Base-by-base conservation (phyloP, 192 early-diverging fungal species). In the Coemansia sp. region DNA sequence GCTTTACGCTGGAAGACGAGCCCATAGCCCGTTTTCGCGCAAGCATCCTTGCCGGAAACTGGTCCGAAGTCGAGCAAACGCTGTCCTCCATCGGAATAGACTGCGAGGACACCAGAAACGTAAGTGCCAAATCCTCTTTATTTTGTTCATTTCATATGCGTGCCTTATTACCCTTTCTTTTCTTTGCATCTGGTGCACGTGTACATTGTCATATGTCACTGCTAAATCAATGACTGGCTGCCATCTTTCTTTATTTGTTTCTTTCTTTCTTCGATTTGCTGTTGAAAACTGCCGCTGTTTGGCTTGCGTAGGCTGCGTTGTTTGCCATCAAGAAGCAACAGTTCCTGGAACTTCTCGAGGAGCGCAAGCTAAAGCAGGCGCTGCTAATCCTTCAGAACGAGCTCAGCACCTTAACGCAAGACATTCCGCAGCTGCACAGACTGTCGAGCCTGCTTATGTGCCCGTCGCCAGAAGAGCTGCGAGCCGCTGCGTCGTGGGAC, bases 261-360 rank as follows among this genome's bases (percentile, higher is more conserved):
- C 13, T 7, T 48, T 48, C 5, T 5, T 23, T 48, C 16, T 48
- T n/a, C n/a, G n/a, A n/a, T n/a, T n/a, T n/a, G n/a, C n/a, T n/a
- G n/a, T n/a, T n/a, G n/a, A n/a, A n/a, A n/a, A n/a, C n/a, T 32
- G 30, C 8, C 8, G 53, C 4, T 34, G 53, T 29, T 55, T 55
- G 20, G 4, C 1, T 25, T 65, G n/a, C n/a, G 52, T 78, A 78
- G 75, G 70, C 70, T 11, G 70, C 76, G 11, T 58, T 67, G 61
- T 95, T 95, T 68, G 75, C 93, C 27, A 83, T 95, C 55, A 82
- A 91, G 52, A 80, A 89, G 49, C 97, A 99, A 83, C 93, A 94
- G 69, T 99, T 88, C 63, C 71, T 97, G 25, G 97, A 99, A 71
- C 71, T 90, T 4, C 64, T 99, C 32, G 93, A 95, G 74, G 62